Evolutionary conservation across 345 rosid species (phyloP), one percentile per base, ranked within the genome.

Genomic region (Kernera saxatilis): DNA sequence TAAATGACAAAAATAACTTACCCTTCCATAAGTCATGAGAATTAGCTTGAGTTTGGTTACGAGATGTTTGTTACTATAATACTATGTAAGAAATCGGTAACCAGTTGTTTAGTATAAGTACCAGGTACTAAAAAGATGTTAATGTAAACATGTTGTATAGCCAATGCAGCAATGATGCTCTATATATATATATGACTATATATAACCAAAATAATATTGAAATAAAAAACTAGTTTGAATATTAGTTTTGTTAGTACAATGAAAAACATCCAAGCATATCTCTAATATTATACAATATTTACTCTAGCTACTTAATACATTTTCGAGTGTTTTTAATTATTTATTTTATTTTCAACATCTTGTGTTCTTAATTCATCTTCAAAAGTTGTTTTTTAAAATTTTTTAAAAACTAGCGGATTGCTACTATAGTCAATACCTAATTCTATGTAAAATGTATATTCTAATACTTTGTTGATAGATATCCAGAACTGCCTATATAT

Each of bases 401-500:
- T 43, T 53, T 44, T 32, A 6, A 29, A 6, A 29, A 5, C 1
- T 3, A 33, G 9, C 39, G 51, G 59, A 73, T 13, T 64, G 13
- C 67, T 35, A 65, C 27, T 3, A 54, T 35, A 65, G 43, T 37
- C 71, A 57, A 63, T 15, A 73, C 71, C 71, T 65, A 56, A 64
- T 19, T 33, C 0, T 27, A 21, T 36, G 3, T 26, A 54, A 54
- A 32, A 53, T 44, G 23, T 9, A 18, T 71, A 52, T n/a, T 71
- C 22, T 62, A 71, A 41, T 1, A 54, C 33, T 23, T 25, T 26
- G 5, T 30, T 21, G 41, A 70, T 30, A 46, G 61, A 29, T 46
- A 74, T 39, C 61, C 36, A 73, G 43, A 73, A 64, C 8, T 48
- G 33, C 27, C 25, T 3, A 27, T 48, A 39, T 32, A 58, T 11